Evolutionary conservation across 768 basidiomycete genomes (phyloP), one percentile per base, ranked within the genome.

Genomic region (Tubosaeta sp.): DNA sequence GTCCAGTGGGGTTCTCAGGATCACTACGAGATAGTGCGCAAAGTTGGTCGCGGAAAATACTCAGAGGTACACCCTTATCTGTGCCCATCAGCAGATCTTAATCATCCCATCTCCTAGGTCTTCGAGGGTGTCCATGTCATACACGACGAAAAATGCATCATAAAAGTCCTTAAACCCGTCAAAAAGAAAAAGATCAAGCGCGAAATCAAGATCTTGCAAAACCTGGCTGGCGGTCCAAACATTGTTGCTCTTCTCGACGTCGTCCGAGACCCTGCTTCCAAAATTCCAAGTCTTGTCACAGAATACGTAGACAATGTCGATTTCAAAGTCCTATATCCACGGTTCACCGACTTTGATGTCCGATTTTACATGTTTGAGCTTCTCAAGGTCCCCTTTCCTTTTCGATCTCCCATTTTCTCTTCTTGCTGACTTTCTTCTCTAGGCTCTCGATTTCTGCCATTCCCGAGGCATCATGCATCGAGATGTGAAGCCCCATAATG

Each of bases 121-220:
- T 95, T 95, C 61, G 93, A 95, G 71, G 94, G 94, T 7, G 83
- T 95, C 64, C 91, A 95, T 68, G 84, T 93, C 55, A 83, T 88
- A 47, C 88, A 86, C 55, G 89, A 92, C 62, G 88, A 91, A 72
- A 95, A 95, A 73, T 95, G 93, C 70, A 95, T 95, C 71, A 94
- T 98, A 76, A 98, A 98, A 71, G 95, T 98, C 31, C 79, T 98
- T 60, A 98, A 98, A 71, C 95, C 95, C 0, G 95, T 98, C 37
- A 98, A 98, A 81, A 97, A 98, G 84, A 98, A 98, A 83, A 98
- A 98, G 76, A 97, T 97, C 73, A 97, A 97, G 75, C 82, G 95
- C 57, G 95, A 98, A 74, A 97, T 98, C 70, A 97, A 97, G 78
- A 95, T 98, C 64, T 74, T 98, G 25, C 93, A 95, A 72, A 97